Evolutionary conservation across 768 basidiomycete species (phyloP), one percentile per base, ranked within the genome.

Genomic region (Trametes cinnabarina): DNA sequence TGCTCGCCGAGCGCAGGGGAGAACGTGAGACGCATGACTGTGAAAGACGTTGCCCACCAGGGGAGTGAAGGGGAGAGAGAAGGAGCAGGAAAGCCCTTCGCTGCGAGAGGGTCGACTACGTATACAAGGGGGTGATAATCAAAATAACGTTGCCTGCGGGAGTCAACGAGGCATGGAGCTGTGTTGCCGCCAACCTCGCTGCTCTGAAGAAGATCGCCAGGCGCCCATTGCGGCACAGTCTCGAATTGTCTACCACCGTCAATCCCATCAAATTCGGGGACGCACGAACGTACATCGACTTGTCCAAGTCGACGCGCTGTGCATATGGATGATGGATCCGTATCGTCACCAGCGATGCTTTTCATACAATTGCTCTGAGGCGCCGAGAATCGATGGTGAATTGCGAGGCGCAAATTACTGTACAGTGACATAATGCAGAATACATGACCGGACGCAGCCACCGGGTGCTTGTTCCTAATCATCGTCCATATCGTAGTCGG

Each of bases 1-100:
- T 40, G n/a, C 51, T 55, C 46, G 35, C 62, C 61, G 35, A 68
- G 62, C 23, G 65, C 64, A 50, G 69, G 69, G 19, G 60, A 48
- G 60, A 64, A 67, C 10, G 63, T 64, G 48, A 65, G 55, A 15
- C 43, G 55, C 63, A 67, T 63, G 25, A 39, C 43, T 9, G 35
- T 1, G 5, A 3, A 28, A 25, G 15, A 39, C n/a, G 37, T 42
- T 15, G 48, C 47, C 58, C 58, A 48, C 58, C 58, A 37, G 58
- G 53, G 58, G 58, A 26, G 39, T 47, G 35, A 11, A 22, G 35
- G 35, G 35, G 35, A 20, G 32, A 35, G 44, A 41, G 49, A 35
- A 25, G 30, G 20, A 19, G 6, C 12, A 40, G 9, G 22, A 19
- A 23, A 40, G 43, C 28, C 22, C 25, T 25, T 35, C 30, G 51